Base-by-base conservation (phyloP, 768 basidiomycete genomes). In the Pisolithus albus region DNA sequence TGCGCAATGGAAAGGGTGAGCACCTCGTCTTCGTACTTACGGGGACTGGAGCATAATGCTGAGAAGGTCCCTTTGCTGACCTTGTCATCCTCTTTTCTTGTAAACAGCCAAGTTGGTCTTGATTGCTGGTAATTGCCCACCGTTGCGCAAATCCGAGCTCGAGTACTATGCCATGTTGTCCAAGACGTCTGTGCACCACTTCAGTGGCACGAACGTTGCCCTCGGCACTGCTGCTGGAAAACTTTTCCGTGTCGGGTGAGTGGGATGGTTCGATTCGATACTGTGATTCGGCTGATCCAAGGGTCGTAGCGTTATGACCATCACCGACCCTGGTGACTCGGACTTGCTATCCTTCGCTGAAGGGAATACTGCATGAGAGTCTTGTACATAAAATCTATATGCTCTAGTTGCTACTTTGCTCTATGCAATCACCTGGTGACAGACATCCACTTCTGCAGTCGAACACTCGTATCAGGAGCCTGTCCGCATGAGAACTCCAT, bases 121-220 rank as follows among this genome's bases (percentile, higher is more conserved):
- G 71, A 96, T 99, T 68, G 92, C 95, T 64, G 94, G 92, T 61
- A 99, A 99, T 78, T 96, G 93, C 77, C 96, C 96, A 52, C 96
- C 96, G 56, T 83, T 99, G 56, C 92, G 96, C 72, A 96, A 96
- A 73, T 97, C 95, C 55, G 96, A 99, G 80, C 81, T 99, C 53
- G 96, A 99, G 79, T 99, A 98, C 80, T 99, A 98, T 70, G 96
- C 93, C 75, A 96, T 96, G 94, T 81, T 99, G 69, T 96, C 93
- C 61, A 99, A 99, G 80, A 98, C 95, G 52, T 84, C 89, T 52
- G 95, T 98, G 52, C 96, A 98, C 76, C 94, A 98, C 77, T 99
- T 96, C 71, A 79, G 84, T 58, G 96, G 96, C 58, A 93, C 93
- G 57, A 99, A 99, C 69, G 92, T 98, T 61, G 90, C 95, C 54